Percentiles rank a stretch among this genome's conserved stretches.
Evolutionary conservation across 78 protist species (phyloP).

Genomic region (Abeoforma whisleri): DNA sequence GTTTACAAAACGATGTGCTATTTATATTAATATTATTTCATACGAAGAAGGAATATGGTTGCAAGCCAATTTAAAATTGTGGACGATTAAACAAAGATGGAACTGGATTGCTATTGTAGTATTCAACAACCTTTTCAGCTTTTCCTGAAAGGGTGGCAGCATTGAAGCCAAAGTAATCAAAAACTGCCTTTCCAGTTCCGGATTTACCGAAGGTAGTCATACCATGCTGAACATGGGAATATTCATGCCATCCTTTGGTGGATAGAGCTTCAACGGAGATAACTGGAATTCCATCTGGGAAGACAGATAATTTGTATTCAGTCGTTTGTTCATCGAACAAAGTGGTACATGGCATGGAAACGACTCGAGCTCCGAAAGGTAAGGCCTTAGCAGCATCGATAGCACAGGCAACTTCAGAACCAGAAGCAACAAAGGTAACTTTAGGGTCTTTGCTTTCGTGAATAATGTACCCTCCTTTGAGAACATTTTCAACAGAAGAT

Average conservation of each 20-base stretch:
- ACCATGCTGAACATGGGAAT: constrained; percentile 73
- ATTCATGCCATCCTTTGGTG: constrained; percentile 68
- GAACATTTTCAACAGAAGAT: constrained; percentile 50
- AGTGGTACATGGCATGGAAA: constrained; percentile 87
- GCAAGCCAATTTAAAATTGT: neutral
- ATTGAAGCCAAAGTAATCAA: constrained; percentile 72
- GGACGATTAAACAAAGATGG: constrained; percentile 10
- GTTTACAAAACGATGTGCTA: too few species aligned
- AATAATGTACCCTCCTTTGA: constrained; percentile 78
- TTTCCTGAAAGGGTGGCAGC: constrained; percentile 50
- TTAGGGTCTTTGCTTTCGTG: constrained; percentile 38
- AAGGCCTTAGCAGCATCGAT: constrained; percentile 71
- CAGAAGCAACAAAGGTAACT: constrained; percentile 79
- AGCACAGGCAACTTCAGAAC: constrained; percentile 85
- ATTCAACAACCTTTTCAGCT: constrained; percentile 25
- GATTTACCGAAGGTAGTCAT: constrained; percentile 76
- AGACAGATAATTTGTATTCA: constrained; percentile 25
- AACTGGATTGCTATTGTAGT: neutral
- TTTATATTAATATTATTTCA: too few species aligned
- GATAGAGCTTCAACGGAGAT: constrained; percentile 78
- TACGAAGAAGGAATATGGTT: too few species aligned
- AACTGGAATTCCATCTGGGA: constrained; percentile 61
- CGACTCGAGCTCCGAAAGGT: constrained; percentile 76
- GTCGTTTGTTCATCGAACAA: constrained; percentile 77
- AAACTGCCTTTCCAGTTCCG: constrained; percentile 67